Base-by-base conservation (phyloP, 75 land plant species). In the Cryptomeria japonica region DNA sequence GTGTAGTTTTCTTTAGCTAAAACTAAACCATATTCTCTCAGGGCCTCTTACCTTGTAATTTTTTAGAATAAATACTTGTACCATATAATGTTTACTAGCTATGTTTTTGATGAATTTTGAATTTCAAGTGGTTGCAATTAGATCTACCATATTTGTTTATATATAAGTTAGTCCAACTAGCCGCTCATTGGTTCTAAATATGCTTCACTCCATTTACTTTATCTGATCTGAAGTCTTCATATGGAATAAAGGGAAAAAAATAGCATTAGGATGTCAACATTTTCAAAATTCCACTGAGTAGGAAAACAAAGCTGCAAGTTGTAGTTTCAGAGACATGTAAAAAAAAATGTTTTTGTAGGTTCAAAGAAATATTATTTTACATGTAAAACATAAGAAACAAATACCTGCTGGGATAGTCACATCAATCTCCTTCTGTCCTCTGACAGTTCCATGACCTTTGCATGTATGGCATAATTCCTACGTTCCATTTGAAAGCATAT, bases 371-470 rank as follows among this genome's bases (percentile, higher is more conserved):
- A 77, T 13, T 19, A 77, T 77, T 77, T 77, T 77, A 42, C 83
- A 46, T 37, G 28, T 22, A 64, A 28, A 70, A 4, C 47, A 84
- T 28, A 77, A 85, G 13, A 88, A 87, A 51, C 25, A 19, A 5
- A 56, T 77, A 53, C 99, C 99, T 90, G 96, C 93, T 55, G 99
- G 99, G 79, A 98, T 91, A 37, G 92, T 87, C 73, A 96, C 97
- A 86, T 87, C 80, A 79, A 95, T 94, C 42, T 90, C 88, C 90
- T 93, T 98, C 18, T 88, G 88, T 47, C 92, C 97, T 88, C 90
- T 89, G 77, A 94, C 92, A 15, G 89, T 92, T 84, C 99, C 99
- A 47, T 91, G 87, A 73, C 99, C 99, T 85, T 83, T 84, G 90
- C 99, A 98, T 79, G 87, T 51, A 51, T 37, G 78, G 87, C 99